Percentiles rank a stretch among this genome's conserved stretches.
Conservation (phyloP, 2,329 filamentous ascomycete genomes). For the Paraphaeosphaeria sporulosa region DNA sequence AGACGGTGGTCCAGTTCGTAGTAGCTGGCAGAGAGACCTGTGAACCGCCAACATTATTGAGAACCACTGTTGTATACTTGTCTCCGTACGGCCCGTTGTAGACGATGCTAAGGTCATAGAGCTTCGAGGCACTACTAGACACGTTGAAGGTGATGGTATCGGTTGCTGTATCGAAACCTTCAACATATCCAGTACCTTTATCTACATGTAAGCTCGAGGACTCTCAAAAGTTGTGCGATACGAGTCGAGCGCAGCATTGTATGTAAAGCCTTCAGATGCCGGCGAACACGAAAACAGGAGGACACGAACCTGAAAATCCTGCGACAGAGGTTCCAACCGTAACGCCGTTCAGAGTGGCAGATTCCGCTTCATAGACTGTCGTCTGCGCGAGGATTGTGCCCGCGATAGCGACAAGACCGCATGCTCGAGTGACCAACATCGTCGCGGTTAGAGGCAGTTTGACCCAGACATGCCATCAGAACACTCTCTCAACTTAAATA, state of each 20-base stretch:
- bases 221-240: background rate
- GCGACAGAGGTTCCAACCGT: constrained; percentile 49
- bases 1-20: constrained; percentile 48
- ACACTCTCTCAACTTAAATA: background rate
- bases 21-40: constrained; percentile 54
- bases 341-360: constrained; percentile 52
- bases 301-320: constrained; percentile 49
- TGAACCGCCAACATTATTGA: constrained; percentile 54
- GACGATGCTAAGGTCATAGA: constrained; percentile 56
- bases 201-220: constrained; percentile 11
- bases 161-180: constrained; percentile 53
- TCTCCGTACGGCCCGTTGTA: constrained; percentile 58
- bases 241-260: background rate
- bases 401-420: constrained; percentile 7
- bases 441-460: background rate
- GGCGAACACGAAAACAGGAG: background rate
- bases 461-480: background rate
- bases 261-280: background rate
- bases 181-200: constrained; percentile 57
- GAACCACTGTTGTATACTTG: constrained; percentile 54
- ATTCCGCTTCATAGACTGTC: constrained; percentile 51
- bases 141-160: constrained; percentile 57
- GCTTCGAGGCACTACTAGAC: constrained; percentile 40
- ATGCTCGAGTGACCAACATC: constrained; percentile 7
- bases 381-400: constrained; percentile 24